Percentiles rank a stretch among this genome's conserved stretches.
These are phyloP conservation scores for Nannizzia gypsea DNA, from an alignment of 2,329 filamentous ascomycete genomes.

Conservation along the genomic window DNA sequence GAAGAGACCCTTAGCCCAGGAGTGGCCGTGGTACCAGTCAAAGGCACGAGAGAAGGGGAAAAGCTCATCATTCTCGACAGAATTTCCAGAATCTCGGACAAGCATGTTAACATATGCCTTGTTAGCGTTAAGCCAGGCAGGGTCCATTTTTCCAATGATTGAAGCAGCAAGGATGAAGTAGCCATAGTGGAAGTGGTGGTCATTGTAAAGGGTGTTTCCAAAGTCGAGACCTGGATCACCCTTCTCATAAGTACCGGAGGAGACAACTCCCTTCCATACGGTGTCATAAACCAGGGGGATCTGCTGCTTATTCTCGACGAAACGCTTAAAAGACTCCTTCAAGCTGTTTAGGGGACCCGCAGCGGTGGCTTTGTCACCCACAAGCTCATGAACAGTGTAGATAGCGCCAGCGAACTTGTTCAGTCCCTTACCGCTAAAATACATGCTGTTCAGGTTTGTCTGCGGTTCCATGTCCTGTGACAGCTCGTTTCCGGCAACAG, in stretches of 20 bases:
- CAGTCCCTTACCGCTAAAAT: conserved; percentile 78
- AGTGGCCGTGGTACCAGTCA: conserved; percentile 92
- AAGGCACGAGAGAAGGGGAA: conserved; percentile 78
- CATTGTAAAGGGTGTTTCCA: conserved; percentile 69
- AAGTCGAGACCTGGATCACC: conserved; percentile 66
- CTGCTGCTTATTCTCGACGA: conserved; percentile 55
- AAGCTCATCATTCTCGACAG: conserved; percentile 54
- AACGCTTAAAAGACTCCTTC: conserved; percentile 54
- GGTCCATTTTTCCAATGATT: conserved; percentile 67
- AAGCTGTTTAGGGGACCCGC: conserved; percentile 48
- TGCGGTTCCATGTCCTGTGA: conserved; percentile 63
- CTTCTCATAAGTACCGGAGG: conserved; percentile 58
- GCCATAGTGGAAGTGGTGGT: conserved; percentile 56
- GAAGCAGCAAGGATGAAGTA: conserved; percentile 85
- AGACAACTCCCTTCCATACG: conserved; percentile 70
- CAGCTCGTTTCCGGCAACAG: conserved; percentile 59
- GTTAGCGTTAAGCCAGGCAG: conserved; percentile 60
- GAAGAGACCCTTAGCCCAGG: conserved; percentile 61
- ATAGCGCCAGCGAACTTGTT: conserved; percentile 64
- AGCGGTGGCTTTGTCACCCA: conserved; percentile 47
- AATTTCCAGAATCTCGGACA: conserved; percentile 73
- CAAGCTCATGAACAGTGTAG: conserved; percentile 52
- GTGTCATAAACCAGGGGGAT: conserved; percentile 46
- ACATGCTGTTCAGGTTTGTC: conserved; percentile 73
- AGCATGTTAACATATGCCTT: conserved; percentile 71